Base-by-base conservation (phyloP, 176 grass and related monocot genomes). In the Hyparrhenia diplandra region DNA sequence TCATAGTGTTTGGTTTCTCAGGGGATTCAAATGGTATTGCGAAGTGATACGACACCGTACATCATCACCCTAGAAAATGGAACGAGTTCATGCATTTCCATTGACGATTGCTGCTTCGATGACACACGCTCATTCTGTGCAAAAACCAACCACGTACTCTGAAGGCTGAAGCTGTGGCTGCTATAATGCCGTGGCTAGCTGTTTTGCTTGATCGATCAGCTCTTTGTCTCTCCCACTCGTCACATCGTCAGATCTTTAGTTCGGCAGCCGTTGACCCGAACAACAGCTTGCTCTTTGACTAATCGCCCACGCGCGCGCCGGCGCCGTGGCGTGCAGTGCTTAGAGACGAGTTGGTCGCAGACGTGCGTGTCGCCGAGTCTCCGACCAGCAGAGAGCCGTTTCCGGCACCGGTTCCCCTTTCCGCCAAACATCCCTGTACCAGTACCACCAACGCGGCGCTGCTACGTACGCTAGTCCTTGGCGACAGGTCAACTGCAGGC, bases 221-320 rank as follows among this genome's bases (percentile, higher is more conserved):
- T 20, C 28, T 31, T 8, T 42, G n/a, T 52, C 43, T 9, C 13
- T 12, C 69, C 25, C n/a, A 27, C 3, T 58, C 57, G n/a, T 60
- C 57, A 11, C 58, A 52, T 73, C 58, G 12, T 73, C 9, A 7
- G 28, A 73, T 51, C 76, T 35, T 32, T 34, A 32, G 76, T 79
- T 79, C 10, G 77, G 77, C 63, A 68, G 43, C 30, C 25, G 21
- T 80, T 80, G 77, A 80, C 77, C 31, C 66, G 0, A 10, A 46
- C 23, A 25, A 74, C 45, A 12, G 8, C 30, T n/a, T 12, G 71
- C 29, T 36, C 30, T 55, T 36, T 54, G 72, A 74, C 72, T 74
- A 55, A 57, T 57, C 32, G 55, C 55, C n/a, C 55, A 20, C 49
- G 30, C 21, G n/a, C n/a, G n/a, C n/a, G 10, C 76, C 2, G 27